A percentile compares a stretch with the other conserved stretches of the same genome.
These are phyloP conservation scores for Diaporthe sp. DNA, from an alignment of 2,329 filamentous ascomycete genomes.

Conservation along the genomic window DNA sequence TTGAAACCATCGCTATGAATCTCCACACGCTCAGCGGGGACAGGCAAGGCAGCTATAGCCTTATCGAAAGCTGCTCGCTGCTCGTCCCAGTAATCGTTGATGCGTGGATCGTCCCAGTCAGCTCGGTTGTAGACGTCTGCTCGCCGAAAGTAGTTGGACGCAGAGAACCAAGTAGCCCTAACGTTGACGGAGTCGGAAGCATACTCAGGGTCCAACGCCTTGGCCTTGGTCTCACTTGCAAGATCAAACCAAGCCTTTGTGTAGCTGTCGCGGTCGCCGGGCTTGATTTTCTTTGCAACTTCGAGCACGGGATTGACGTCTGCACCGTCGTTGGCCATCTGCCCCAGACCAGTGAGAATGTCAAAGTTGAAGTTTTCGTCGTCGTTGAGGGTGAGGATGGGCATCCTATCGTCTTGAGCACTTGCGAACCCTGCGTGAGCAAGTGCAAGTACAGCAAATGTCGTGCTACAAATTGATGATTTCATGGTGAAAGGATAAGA, in stretches of 20 bases:
- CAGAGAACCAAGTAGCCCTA: slow-evolving; percentile 44
- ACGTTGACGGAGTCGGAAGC: slow-evolving; percentile 5
- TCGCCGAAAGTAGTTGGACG: slow-evolving; percentile 53
- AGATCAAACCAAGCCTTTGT: background rate
- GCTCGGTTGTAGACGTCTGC: slow-evolving; percentile 55
- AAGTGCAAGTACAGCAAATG: background rate
- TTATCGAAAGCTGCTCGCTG: slow-evolving; percentile 50
- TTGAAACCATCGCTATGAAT: slow-evolving; percentile 42
- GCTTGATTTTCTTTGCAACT: background rate
- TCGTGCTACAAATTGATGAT: background rate
- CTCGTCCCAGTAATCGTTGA: slow-evolving; percentile 49
- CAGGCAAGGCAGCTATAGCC: slow-evolving; percentile 47
- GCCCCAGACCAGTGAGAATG: slow-evolving; percentile 2
- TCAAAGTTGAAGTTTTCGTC: slow-evolving; percentile 6
- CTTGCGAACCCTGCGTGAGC: background rate
- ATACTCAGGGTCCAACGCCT: background rate
- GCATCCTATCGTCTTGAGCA: background rate
- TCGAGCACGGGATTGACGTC: background rate
- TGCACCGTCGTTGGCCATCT: slow-evolving; percentile 9
- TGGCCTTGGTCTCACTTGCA: slow-evolving; percentile 2
- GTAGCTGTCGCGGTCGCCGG: background rate
- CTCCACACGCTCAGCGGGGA: slow-evolving; percentile 48
- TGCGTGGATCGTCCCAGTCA: slow-evolving; percentile 52
- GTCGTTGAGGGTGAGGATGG: background rate
- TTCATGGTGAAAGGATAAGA: background rate